A percentile compares a stretch with the other conserved stretches of the same genome.
Evolutionary conservation across 2,329 filamentous ascomycete species (phyloP).

Genomic region (Emergomyces pasteurianus): DNA sequence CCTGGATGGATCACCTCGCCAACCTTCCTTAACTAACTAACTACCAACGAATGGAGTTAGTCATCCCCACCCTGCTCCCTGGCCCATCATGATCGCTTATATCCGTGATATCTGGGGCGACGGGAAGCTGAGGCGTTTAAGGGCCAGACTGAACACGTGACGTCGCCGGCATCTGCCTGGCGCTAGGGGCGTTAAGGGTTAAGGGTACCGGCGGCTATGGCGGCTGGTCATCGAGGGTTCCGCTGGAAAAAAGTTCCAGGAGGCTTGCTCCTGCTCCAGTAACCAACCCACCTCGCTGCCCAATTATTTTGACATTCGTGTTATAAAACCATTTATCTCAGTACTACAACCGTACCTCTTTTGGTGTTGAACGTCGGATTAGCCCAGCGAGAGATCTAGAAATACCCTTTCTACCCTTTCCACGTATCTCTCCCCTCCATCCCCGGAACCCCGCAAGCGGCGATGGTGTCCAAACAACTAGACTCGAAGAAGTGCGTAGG

Average conservation of each 20-base stretch:
- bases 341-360: not conserved
- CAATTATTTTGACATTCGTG: not conserved
- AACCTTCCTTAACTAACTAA: too few relatives aligned
- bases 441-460: not conserved
- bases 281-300: too few relatives aligned
- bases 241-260: not conserved
- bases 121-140: not conserved
- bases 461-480: constrained; percentile 19
- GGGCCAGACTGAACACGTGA: not conserved
- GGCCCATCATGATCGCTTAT: not conserved
- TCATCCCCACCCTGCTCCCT: not conserved
- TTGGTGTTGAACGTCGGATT: not conserved
- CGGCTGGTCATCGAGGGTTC: not conserved
- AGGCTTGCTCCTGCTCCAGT: not conserved
- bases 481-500: constrained; percentile 53
- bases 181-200: not conserved
- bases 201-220: not conserved
- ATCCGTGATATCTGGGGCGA: not conserved
- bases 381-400: not conserved
- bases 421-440: not conserved
- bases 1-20: too few relatives aligned
- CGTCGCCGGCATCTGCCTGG: too few relatives aligned
- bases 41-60: not conserved
- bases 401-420: not conserved
- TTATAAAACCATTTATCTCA: not conserved